These are phyloP conservation scores for Cynanchum wilfordii DNA, from an alignment of 257 asterid species.

Conservation along the genomic window DNA sequence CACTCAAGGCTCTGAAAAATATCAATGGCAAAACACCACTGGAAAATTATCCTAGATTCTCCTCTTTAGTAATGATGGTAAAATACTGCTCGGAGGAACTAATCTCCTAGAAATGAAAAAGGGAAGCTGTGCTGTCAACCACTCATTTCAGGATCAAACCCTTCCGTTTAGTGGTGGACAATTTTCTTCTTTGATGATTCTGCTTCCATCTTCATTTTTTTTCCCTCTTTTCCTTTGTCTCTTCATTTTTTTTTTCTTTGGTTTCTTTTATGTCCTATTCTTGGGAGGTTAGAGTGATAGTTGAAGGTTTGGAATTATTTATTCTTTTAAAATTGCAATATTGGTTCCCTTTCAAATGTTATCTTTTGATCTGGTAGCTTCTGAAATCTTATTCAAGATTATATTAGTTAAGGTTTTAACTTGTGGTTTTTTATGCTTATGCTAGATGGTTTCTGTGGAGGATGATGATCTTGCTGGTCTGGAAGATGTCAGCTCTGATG, in stretches of 20 bases:
- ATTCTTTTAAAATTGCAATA: not conserved
- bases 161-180: not conserved
- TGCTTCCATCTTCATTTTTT: not conserved
- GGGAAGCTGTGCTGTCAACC: not conserved
- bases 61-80: not conserved
- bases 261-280: not conserved
- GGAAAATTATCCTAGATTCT: not conserved
- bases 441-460: constrained; percentile 93
- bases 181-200: not conserved
- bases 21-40: not conserved
- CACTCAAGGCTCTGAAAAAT: not conserved
- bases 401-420: constrained; percentile 1
- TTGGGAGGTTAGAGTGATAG: not conserved
- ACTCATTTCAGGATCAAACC: not conserved
- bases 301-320: not conserved
- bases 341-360: not conserved
- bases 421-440: constrained; percentile 7
- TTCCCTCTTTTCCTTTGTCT: not conserved
- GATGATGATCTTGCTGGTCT: constrained; percentile 97
- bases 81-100: not conserved
- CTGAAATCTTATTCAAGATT: not conserved
- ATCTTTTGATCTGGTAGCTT: not conserved
- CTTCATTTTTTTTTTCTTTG: not conserved
- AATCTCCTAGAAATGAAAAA: not conserved
- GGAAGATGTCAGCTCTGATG: constrained; percentile 93